Percentiles rank a stretch among this genome's conserved stretches.
These are phyloP conservation scores for Withania somnifera DNA, from an alignment of 305 asterid genomes.

Conservation along the genomic window DNA sequence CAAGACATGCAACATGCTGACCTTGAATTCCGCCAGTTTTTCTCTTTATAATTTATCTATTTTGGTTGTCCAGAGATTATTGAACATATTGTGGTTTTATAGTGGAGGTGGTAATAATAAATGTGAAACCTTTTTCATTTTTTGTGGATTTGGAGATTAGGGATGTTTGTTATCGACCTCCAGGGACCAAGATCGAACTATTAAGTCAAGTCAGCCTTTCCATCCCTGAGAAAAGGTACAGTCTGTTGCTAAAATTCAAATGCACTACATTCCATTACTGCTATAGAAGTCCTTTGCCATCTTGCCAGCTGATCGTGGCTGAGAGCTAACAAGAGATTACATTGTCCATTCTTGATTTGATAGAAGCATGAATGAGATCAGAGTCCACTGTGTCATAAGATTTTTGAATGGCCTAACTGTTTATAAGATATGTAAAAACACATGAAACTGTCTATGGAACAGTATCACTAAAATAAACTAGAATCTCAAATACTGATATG, in stretches of 20 bases:
- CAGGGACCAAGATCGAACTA: conserved; percentile 72
- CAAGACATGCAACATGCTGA: background rate
- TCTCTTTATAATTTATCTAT: background rate
- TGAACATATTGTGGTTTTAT: background rate
- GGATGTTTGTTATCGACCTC: conserved; percentile 65
- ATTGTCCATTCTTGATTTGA: background rate
- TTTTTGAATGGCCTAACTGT: background rate
- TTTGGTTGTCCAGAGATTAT: background rate
- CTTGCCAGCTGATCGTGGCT: background rate
- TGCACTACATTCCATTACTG: background rate
- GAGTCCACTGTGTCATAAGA: background rate
- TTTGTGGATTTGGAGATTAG: conserved; percentile 32
- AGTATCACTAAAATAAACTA: background rate
- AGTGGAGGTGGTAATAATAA: conserved; percentile 2
- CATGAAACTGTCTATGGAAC: background rate
- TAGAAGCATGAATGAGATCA: background rate
- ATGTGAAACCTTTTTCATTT: background rate
- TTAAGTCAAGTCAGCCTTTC: conserved; percentile 54
- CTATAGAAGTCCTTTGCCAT: background rate
- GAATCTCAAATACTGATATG: background rate
- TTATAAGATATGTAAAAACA: background rate
- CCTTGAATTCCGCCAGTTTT: background rate
- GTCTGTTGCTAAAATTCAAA: background rate
- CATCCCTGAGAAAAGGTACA: conserved; percentile 68
- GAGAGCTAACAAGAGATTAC: background rate